Evolutionary conservation across 2,329 filamentous ascomycete genomes (phyloP).

Genomic region (Arthrobotrys pseudoclavata): DNA sequence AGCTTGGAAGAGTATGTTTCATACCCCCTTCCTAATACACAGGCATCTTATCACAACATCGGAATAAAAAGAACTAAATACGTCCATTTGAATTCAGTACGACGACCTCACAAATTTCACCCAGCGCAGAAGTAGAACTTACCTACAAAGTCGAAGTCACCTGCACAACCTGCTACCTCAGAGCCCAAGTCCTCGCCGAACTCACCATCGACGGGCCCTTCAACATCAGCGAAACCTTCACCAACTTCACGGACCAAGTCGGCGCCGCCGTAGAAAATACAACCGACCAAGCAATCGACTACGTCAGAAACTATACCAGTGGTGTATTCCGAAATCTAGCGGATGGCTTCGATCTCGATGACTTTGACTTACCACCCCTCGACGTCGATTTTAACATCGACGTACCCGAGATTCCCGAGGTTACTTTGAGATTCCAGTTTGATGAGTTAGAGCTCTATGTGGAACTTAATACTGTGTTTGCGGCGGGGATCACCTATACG

Average conservation of each 20-base stretch:
- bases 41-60: neutral
- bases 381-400: conserved; percentile 69
- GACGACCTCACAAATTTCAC: neutral
- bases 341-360: conserved; percentile 64
- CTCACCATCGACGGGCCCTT: conserved; percentile 68
- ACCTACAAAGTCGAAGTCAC: conserved; percentile 66
- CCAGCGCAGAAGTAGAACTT: conserved; percentile 6
- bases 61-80: neutral
- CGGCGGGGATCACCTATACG: conserved; percentile 68
- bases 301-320: conserved; percentile 62
- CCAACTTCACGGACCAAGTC: conserved; percentile 65
- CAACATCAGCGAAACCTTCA: conserved; percentile 65
- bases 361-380: conserved; percentile 65
- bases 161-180: conserved; percentile 71
- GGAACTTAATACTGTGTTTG: conserved; percentile 68
- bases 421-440: conserved; percentile 69
- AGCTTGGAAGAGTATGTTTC: conserved; percentile 58
- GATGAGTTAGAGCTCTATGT: conserved; percentile 71
- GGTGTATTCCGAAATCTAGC: conserved; percentile 63
- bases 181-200: conserved; percentile 68
- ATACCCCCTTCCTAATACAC: neutral
- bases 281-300: conserved; percentile 61
- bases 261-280: conserved; percentile 65
- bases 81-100: neutral
- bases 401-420: conserved; percentile 68